Conservation (phyloP, 2,329 filamentous ascomycete species). For the Boeremia lycopersici region DNA sequence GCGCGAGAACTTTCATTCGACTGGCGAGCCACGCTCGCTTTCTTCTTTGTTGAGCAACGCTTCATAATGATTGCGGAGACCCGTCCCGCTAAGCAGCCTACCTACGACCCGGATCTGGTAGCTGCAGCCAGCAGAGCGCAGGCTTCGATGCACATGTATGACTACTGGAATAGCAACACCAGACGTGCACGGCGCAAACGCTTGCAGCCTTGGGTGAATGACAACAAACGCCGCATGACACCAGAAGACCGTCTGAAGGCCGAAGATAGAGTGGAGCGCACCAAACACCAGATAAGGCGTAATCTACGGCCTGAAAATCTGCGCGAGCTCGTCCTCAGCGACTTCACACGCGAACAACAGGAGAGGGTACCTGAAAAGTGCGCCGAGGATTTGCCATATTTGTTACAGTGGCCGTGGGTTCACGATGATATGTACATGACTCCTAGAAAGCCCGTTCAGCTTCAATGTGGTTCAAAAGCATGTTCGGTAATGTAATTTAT, state of each 20-base stretch:
- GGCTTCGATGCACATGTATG: conserved; percentile 1
- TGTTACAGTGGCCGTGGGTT: conserved; percentile 20
- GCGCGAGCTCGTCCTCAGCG: neutral
- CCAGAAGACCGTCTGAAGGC: conserved; percentile 20
- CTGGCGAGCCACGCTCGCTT: conserved; percentile 21
- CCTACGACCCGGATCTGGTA: conserved; percentile 18
- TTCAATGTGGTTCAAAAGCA: neutral
- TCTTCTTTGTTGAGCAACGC: conserved; percentile 24
- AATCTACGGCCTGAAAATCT: conserved; percentile 15
- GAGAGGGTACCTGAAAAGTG: conserved; percentile 21
- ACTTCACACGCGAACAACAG: neutral
- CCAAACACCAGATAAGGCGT: conserved; percentile 10
- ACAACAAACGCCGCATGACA: conserved; percentile 23
- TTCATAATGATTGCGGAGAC: conserved; percentile 11
- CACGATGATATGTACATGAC: conserved; percentile 13
- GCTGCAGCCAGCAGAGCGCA: conserved; percentile 4
- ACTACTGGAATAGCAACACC: conserved; percentile 2
- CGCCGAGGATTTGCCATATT: conserved; percentile 21
- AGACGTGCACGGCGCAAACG: conserved; percentile 23
- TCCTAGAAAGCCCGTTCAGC: conserved; percentile 5
- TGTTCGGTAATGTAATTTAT: conserved; percentile 3
- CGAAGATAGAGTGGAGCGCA: conserved; percentile 9
- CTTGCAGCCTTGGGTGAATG: conserved; percentile 17
- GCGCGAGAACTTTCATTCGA: conserved; percentile 24
- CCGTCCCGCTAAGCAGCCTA: neutral